Evolutionary conservation across 2,329 filamentous ascomycete species (phyloP).

Genomic region (Claviceps purpurea): DNA sequence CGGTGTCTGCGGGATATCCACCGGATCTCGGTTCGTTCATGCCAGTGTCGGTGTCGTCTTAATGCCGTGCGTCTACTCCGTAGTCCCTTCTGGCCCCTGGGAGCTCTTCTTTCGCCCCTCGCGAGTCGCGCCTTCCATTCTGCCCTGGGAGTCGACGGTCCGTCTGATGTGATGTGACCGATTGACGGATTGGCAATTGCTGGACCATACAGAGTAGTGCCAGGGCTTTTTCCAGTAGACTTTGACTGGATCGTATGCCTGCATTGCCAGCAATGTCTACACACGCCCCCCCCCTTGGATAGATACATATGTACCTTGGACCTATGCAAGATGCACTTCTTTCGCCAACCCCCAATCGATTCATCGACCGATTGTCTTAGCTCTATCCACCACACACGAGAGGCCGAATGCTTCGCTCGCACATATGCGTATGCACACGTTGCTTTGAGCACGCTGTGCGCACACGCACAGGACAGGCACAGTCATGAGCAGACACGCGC

Average conservation of each 20-base stretch:
- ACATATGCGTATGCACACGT: background rate
- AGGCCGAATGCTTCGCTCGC: too few relatives aligned
- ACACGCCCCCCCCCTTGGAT: background rate
- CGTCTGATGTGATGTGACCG: too few relatives aligned
- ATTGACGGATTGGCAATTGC: background rate
- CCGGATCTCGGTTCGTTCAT: too few relatives aligned
- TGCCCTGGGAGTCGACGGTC: background rate
- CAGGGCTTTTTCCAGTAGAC: background rate
- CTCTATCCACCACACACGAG: too few relatives aligned
- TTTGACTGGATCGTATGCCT: background rate
- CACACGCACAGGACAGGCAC: background rate
- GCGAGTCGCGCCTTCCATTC: constrained; percentile 3
- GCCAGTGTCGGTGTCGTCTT: background rate
- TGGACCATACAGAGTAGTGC: background rate
- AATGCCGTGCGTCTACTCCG: background rate
- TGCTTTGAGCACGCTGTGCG: background rate
- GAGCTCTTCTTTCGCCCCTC: background rate
- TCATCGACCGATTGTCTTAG: background rate
- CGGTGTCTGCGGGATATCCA: too few relatives aligned
- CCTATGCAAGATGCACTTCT: background rate
- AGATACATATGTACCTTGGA: background rate
- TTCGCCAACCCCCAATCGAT: background rate
- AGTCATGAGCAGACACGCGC: background rate
- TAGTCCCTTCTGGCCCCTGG: too few relatives aligned
- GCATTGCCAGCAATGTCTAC: background rate